Base-by-base conservation (phyloP, 2,329 filamentous ascomycete genomes). In the Biscogniauxia mediterranea region DNA sequence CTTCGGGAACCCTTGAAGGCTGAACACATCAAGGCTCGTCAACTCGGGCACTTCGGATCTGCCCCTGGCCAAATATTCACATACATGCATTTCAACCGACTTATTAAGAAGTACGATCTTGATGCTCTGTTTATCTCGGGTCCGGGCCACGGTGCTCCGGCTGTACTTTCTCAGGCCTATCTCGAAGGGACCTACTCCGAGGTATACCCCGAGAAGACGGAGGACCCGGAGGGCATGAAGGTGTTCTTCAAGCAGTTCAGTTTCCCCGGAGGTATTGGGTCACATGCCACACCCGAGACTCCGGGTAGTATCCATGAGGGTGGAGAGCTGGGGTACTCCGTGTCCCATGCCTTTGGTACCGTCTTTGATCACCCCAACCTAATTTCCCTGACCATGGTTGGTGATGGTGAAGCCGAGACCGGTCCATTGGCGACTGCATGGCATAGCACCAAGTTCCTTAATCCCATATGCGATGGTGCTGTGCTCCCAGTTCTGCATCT, bases 181-280 rank as follows among this genome's bases (percentile, higher is more conserved):
- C 83, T 93, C 15, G 90, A 93, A 71, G 90, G 90, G 32, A 86
- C 88, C 51, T 93, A 93, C 76, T 87, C 87, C 1, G 89, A 93
- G 70, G 86, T 92, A 23, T 93, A 92, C 68, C 89, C 89, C 2
- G 85, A 90, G 61, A 91, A 89, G 78, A 84, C 86, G 2, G 84
- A 90, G 68, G 85, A 90, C 70, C 76, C 82, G 49, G 83, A 88
- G 61, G 90, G 90, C 25, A 79, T 93, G 81, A 85, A 87, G 68
- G 84, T 82, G 62, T 92, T 93, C 81, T 92, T 93, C 84, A 92
- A 92, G 78, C 85, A 89, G 66, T 93, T 93, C 78, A 92, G 89
- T 1, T 93, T 93, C 76, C 90, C 90, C 0, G 90, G 90, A 19
- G 90, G 90, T 58, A 88, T 92, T 69, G 89, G 89, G 58, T 90